Conservation (phyloP, 208 protist genomes). For the Crithidia sp. region DNA sequence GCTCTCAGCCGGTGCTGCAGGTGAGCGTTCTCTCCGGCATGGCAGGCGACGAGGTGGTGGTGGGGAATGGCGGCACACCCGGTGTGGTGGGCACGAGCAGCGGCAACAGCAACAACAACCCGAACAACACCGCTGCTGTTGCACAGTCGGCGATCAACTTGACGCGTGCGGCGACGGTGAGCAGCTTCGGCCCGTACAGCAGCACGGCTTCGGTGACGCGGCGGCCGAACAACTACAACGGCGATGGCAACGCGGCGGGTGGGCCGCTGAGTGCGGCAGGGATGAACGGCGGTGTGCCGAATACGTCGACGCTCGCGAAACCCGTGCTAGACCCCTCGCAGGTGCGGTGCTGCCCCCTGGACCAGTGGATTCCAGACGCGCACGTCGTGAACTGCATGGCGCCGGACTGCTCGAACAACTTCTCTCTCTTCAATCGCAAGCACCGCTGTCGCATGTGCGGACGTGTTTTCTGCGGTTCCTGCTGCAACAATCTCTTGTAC, state of each 20-base stretch:
- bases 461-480: constrained; percentile 76
- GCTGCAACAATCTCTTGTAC: constrained; percentile 52
- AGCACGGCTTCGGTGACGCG: not conserved
- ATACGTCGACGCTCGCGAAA: constrained; percentile 48
- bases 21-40: constrained; percentile 23
- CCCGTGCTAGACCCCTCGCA: constrained; percentile 52
- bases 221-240: not conserved
- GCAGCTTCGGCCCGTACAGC: not conserved
- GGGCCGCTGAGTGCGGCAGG: not conserved
- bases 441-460: constrained; percentile 85
- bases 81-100: not conserved
- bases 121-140: no score
- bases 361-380: constrained; percentile 76
- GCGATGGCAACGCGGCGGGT: not conserved
- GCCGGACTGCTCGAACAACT: constrained; percentile 73
- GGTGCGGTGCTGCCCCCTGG: constrained; percentile 62
- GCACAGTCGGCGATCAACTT: not conserved
- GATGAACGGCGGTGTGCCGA: not conserved
- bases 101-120: no score
- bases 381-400: constrained; percentile 86
- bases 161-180: not conserved
- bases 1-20: constrained; percentile 12
- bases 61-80: not conserved
- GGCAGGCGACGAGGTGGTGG: not conserved
- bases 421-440: constrained; percentile 84